A percentile compares a stretch with the other conserved stretches of the same genome.
Evolutionary conservation across 1,284 basidiomycete species (phyloP).

Genomic region (Cutaneotrichosporon sp.): DNA sequence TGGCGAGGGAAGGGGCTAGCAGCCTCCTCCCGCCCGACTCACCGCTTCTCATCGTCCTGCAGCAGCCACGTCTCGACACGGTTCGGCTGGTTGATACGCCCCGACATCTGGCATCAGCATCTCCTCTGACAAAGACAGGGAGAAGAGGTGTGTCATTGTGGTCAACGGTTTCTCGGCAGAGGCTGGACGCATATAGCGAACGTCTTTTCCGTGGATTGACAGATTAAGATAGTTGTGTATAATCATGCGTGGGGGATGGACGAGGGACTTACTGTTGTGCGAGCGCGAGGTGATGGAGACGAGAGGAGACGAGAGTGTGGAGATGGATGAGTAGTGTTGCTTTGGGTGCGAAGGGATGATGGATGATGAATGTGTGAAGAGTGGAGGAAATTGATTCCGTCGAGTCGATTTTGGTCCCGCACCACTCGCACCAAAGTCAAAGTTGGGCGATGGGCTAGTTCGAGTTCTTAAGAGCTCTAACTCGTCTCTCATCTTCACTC

Average conservation of each 20-base stretch:
- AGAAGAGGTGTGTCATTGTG: constrained; percentile 32
- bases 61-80: constrained; percentile 78
- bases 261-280: neutral
- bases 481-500: neutral
- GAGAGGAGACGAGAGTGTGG: too few relatives aligned
- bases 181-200: constrained; percentile 34
- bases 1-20: too few relatives aligned
- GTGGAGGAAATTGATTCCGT: constrained; percentile 10
- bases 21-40: constrained; percentile 47
- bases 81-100: constrained; percentile 84
- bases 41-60: constrained; percentile 90
- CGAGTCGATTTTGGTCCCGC: neutral
- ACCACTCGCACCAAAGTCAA: neutral
- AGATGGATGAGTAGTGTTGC: neutral
- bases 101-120: constrained; percentile 26
- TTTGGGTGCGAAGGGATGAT: neutral
- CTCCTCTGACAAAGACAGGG: constrained; percentile 20
- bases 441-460: neutral
- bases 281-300: neutral
- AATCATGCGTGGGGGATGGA: constrained; percentile 46
- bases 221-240: constrained; percentile 55
- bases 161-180: constrained; percentile 38
- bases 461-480: neutral
- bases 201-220: constrained; percentile 60
- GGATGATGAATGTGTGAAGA: too few relatives aligned